Evolutionary conservation across 768 basidiomycete species (phyloP), one percentile per base, ranked within the genome.

Genomic region (Boletus rubroflammeus): DNA sequence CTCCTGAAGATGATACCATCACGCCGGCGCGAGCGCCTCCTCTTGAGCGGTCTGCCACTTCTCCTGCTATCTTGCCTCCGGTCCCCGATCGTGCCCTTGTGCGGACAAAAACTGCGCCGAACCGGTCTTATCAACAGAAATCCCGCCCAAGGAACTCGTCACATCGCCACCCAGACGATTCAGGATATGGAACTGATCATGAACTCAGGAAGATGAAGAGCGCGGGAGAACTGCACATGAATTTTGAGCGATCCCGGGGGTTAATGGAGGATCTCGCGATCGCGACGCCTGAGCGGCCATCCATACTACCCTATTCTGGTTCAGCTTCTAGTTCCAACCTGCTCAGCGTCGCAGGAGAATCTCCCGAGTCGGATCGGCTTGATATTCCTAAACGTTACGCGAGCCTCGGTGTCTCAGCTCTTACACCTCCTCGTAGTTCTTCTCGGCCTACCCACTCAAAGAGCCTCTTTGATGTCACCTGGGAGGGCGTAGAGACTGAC

Each of bases 171-270:
- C 67, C 67, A 28, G 76, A 78, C 46, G 79, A 82, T 42, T 63
- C 73, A 6, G 73, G 75, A 47, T 68, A 74, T 54, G 70, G 70
- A 60, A 70, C 72, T 34, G 82, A 85, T 58, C 83, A 73, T 46
- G 86, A 90, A 64, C 67, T 90, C 41, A 82, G 88, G 56, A 85
- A 82, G 67, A 91, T 92, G 90, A 91, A 90, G 73, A 91, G 90
- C 68, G 90, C 90, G 21, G 90, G 88, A 35, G 90, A 91, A 68
- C 74, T 92, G 38, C 83, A 85, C 62, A 62, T 69, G 17, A 68
- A 66, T 58, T 54, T 67, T 40, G 67, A 71, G 49, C 71, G 62
- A 53, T 58, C 65, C 4, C 67, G 59, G 2, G 61, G 58, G 19
- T 43, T 57, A 28, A 61, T 56, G 14, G 61, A 65, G 41, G 66